phyloP scores from a whole-genome alignment of 177 flowering plant species.

The Vitis hybrid region DNA sequence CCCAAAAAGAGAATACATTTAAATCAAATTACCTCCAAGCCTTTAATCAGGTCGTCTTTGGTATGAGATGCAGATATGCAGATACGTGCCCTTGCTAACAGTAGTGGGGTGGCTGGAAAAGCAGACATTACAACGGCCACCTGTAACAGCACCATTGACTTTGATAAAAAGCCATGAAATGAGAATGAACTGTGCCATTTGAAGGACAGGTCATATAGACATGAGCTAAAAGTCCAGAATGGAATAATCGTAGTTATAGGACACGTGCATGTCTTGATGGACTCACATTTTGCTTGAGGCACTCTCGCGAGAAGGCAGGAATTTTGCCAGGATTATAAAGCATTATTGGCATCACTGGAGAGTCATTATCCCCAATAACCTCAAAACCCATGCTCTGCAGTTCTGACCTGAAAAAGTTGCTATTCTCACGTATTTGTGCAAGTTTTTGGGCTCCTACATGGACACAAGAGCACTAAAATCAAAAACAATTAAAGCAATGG shows the following conservation, averaged over 20 bases:
- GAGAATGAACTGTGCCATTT: no score
- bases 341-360: constrained; percentile 99
- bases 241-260: no score
- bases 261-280: no score
- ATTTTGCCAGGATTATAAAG: constrained; percentile 98
- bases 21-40: constrained; percentile 53
- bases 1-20: no score
- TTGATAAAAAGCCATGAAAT: neutral
- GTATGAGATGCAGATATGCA: constrained; percentile 95
- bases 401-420: constrained; percentile 93
- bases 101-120: constrained; percentile 90
- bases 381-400: constrained; percentile 93
- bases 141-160: constrained; percentile 30
- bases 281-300: constrained; percentile 72
- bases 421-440: constrained; percentile 84
- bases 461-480: neutral
- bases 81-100: constrained; percentile 89
- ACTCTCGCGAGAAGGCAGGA: constrained; percentile 93
- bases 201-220: no score
- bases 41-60: constrained; percentile 81
- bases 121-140: constrained; percentile 93
- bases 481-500: no score
- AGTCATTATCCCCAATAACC: constrained; percentile 98
- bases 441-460: constrained; percentile 88
- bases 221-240: no score